phyloP scores from a whole-genome alignment of 768 basidiomycete genomes.

The Crepidotus variabilis region DNA sequence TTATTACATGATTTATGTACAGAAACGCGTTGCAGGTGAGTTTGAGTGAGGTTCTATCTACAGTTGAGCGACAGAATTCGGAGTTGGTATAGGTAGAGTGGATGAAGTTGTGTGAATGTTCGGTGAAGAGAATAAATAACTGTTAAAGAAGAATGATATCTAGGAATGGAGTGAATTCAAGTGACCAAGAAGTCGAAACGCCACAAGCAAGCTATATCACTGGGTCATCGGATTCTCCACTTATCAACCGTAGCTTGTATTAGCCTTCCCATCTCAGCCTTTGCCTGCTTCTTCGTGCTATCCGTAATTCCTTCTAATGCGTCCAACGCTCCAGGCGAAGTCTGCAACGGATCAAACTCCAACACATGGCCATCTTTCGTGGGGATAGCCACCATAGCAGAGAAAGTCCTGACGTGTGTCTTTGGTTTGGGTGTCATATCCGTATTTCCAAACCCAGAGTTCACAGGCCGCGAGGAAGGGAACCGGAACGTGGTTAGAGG shows the following conservation, averaged over 20 bases:
- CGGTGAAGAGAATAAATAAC: slow-evolving; percentile 4
- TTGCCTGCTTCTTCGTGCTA: slow-evolving; percentile 80
- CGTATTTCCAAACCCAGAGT: slow-evolving; percentile 7
- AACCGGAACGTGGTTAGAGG: slow-evolving; percentile 21
- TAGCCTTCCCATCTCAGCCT: slow-evolving; percentile 68
- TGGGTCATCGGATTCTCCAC: slow-evolving; percentile 59
- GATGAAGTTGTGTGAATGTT: too few relatives aligned
- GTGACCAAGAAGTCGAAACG: slow-evolving; percentile 1
- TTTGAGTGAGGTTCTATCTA: too few relatives aligned
- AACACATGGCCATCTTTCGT: slow-evolving; percentile 79
- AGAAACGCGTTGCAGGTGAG: too few relatives aligned
- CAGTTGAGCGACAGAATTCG: too few relatives aligned
- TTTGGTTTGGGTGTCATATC: slow-evolving; percentile 33
- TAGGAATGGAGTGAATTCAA: slow-evolving; percentile 6
- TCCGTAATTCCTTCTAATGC: slow-evolving; percentile 75
- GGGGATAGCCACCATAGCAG: slow-evolving; percentile 72
- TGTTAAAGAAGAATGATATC: neutral
- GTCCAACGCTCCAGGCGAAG: slow-evolving; percentile 69
- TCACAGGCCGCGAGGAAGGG: slow-evolving; percentile 21
- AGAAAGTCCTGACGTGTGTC: slow-evolving; percentile 33
- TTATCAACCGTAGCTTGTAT: slow-evolving; percentile 72
- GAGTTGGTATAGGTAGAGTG: too few relatives aligned
- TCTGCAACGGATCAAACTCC: slow-evolving; percentile 78
- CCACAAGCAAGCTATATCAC: neutral
- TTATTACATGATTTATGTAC: too few relatives aligned